Percentiles rank a stretch among this genome's conserved stretches.
These are phyloP conservation scores for Lobulomyces angularis DNA, from an alignment of 192 early-diverging fungal species.

Conservation along the genomic window DNA sequence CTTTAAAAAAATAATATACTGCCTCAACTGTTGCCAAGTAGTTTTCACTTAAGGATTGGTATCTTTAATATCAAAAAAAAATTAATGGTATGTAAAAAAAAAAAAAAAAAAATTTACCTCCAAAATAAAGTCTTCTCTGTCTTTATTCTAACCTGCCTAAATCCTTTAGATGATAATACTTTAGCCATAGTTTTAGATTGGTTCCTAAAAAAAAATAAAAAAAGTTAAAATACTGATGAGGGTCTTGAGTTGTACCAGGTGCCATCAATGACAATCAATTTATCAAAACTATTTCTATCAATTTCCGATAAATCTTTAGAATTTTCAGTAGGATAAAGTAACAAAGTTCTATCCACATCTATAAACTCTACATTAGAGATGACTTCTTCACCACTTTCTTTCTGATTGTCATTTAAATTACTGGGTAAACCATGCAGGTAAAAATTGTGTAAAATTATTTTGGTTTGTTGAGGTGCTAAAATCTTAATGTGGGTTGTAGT, in stretches of 20 bases:
- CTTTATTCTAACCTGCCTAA: slow-evolving; percentile 28
- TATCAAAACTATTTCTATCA: slow-evolving; percentile 52
- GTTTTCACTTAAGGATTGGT: slow-evolving; percentile 59
- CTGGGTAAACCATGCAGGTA: too few relatives aligned
- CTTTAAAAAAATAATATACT: slow-evolving; percentile 83
- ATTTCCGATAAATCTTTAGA: too few relatives aligned
- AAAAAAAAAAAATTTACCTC: too few relatives aligned
- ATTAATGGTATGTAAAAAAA: slow-evolving; percentile 19
- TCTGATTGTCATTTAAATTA: too few relatives aligned
- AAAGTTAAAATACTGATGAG: background rate
- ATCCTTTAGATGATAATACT: slow-evolving; percentile 27
- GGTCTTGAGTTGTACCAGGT: slow-evolving; percentile 78
- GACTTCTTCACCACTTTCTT: too few relatives aligned
- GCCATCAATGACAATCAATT: slow-evolving; percentile 83
- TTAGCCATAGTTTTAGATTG: slow-evolving; percentile 19
- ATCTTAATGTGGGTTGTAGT: too few relatives aligned
- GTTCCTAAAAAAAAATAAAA: too few relatives aligned
- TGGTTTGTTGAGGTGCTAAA: too few relatives aligned
- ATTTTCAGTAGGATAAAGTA: too few relatives aligned
- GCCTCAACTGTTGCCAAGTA: slow-evolving; percentile 91
- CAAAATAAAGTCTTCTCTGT: background rate
- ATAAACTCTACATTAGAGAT: too few relatives aligned
- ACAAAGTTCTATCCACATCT: too few relatives aligned
- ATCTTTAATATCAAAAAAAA: slow-evolving; percentile 83
- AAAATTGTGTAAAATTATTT: too few relatives aligned